Conservation (phyloP, 129 eudicot species). For the Daucus carota region DH1_v3.0 NC_030386.2:2899501-2900000, state of each 20-base stretch:
- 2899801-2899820: neutral
- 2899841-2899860: neutral
- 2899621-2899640: no score
- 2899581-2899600: no score
- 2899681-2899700: no score
- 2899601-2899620: no score
- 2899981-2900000: slow-evolving; percentile 26
- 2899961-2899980: slow-evolving; percentile 33
- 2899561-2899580: no score
- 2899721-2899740: neutral
- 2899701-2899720: neutral
- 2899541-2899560: no score
- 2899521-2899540: no score
- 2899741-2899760: neutral
- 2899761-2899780: slow-evolving; percentile 16
- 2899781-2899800: neutral
- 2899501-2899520: no score
- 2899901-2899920: slow-evolving; percentile 28
- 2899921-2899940: slow-evolving; percentile 12
- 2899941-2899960: slow-evolving; percentile 2
- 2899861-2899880: slow-evolving; percentile 11
- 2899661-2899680: no score
- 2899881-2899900: slow-evolving; percentile 28
- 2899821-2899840: neutral
- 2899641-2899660: no score